Evolutionary conservation across 75 land plant genomes (phyloP).

Genomic region (Picea sitchensis): DNA sequence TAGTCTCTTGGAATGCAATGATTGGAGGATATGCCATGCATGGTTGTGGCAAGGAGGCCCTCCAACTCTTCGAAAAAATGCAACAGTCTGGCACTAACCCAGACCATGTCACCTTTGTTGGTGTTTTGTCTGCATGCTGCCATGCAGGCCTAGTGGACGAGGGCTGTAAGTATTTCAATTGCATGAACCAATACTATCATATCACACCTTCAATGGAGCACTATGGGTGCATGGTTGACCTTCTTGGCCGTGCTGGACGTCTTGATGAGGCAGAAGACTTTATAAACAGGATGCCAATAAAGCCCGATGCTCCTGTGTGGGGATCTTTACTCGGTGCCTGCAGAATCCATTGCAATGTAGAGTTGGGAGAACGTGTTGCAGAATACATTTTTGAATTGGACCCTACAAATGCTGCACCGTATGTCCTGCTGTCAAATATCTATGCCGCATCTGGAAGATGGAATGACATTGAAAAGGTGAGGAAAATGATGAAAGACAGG

Average conservation of each 20-base stretch:
- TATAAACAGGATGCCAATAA: conserved; percentile 14
- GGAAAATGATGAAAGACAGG: neutral
- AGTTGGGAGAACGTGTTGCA: conserved; percentile 12
- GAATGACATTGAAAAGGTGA: neutral
- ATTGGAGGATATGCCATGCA: conserved; percentile 39
- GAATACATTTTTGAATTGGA: conserved; percentile 1
- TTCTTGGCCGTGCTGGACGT: conserved; percentile 10
- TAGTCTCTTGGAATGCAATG: neutral
- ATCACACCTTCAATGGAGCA: conserved; percentile 3
- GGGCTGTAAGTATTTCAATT: conserved; percentile 12
- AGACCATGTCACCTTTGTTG: conserved; percentile 11
- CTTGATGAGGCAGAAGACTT: conserved; percentile 18
- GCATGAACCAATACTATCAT: neutral
- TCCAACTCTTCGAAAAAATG: conserved; percentile 32
- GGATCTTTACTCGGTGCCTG: conserved; percentile 14
- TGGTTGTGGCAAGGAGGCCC: conserved; percentile 18
- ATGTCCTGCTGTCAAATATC: conserved; percentile 8
- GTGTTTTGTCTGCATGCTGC: conserved; percentile 16
- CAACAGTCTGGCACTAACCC: conserved; percentile 8
- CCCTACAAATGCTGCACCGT: conserved; percentile 10
- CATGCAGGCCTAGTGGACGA: conserved; percentile 21
- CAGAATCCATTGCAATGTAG: conserved; percentile 9
- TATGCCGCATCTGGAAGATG: conserved; percentile 7
- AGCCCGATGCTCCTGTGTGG: conserved; percentile 11
- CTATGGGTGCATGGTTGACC: conserved; percentile 19